Conservation (phyloP, 345 rosid species). For the Eucalyptus decipiens region DNA sequence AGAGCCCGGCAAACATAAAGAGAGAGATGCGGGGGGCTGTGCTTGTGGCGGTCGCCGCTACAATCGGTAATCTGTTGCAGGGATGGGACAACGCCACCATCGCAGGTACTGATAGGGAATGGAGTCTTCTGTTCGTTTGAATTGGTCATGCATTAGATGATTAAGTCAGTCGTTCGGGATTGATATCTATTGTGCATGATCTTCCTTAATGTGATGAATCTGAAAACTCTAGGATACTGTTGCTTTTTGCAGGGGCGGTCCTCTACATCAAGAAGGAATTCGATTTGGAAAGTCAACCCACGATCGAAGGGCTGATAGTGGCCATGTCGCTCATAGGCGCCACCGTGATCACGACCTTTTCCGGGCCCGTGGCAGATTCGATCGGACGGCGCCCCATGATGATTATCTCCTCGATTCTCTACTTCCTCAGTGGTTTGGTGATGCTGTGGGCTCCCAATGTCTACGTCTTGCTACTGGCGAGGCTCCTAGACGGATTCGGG, state of each 20-base stretch:
- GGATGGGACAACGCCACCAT: slow-evolving; percentile 42
- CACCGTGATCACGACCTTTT: slow-evolving; percentile 21
- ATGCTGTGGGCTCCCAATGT: slow-evolving; percentile 38
- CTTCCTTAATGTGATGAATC: background rate
- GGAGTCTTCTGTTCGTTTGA: background rate
- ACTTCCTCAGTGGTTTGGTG: slow-evolving; percentile 19
- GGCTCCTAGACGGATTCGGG: slow-evolving; percentile 28
- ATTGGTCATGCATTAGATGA: background rate
- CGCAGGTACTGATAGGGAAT: slow-evolving; percentile 6
- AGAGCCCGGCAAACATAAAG: background rate
- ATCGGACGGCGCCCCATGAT: slow-evolving; percentile 27
- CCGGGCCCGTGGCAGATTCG: slow-evolving; percentile 20
- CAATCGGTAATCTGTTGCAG: slow-evolving; percentile 27
- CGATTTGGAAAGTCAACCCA: slow-evolving; percentile 15
- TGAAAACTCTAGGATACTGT: background rate
- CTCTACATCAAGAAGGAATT: slow-evolving; percentile 34
- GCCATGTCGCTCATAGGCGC: slow-evolving; percentile 29
- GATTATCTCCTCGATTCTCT: slow-evolving; percentile 20
- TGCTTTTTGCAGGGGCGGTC: slow-evolving; percentile 12
- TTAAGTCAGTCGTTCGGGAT: background rate
- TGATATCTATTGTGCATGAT: background rate
- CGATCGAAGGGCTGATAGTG: slow-evolving; percentile 32
- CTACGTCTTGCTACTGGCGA: slow-evolving; percentile 20
- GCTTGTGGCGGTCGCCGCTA: slow-evolving; percentile 20
- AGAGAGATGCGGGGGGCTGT: slow-evolving; percentile 23